Conservation (phyloP, 352 stramenopile genomes). For the Pythium dissotocum region DNA sequence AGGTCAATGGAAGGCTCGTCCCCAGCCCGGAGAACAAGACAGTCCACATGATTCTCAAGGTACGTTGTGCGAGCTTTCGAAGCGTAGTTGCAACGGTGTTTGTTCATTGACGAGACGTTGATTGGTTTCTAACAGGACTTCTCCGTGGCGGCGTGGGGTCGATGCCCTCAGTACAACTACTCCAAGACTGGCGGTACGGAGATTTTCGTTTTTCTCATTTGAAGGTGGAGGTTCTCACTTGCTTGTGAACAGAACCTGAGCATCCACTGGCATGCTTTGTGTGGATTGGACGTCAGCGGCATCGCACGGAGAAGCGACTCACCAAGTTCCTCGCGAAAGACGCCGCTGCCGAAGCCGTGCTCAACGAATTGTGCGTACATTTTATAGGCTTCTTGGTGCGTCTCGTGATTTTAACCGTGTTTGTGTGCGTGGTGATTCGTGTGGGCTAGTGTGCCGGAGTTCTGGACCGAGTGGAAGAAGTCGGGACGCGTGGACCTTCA, state of each 20-base stretch:
- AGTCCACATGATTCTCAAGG: conserved; percentile 25
- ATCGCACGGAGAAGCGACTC: not conserved
- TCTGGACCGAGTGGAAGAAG: not conserved
- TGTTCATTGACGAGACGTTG: conserved; percentile 5
- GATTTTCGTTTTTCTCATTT: not conserved
- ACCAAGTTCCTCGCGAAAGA: conserved; percentile 34
- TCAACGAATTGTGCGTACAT: conserved; percentile 27
- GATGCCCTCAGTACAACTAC: conserved; percentile 30
- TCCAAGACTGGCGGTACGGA: conserved; percentile 24
- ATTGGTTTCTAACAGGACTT: conserved; percentile 23
- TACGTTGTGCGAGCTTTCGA: conserved; percentile 2
- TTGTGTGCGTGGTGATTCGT: not conserved
- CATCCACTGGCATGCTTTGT: conserved; percentile 28
- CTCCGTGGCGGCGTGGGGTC: conserved; percentile 15
- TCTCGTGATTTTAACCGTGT: not conserved
- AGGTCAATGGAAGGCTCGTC: conserved; percentile 25
- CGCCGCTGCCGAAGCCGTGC: conserved; percentile 27
- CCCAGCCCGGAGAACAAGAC: conserved; percentile 27
- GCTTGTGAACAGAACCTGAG: conserved; percentile 7
- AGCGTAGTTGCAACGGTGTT: not conserved
- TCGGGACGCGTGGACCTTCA: not conserved
- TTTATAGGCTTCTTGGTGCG: not conserved
- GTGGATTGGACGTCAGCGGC: conserved; percentile 24
- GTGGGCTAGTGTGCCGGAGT: not conserved
- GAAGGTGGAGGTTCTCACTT: not conserved